These are phyloP conservation scores for Phytophthora fragariae DNA, from an alignment of 352 stramenopile genomes.

Conservation along the genomic window DNA sequence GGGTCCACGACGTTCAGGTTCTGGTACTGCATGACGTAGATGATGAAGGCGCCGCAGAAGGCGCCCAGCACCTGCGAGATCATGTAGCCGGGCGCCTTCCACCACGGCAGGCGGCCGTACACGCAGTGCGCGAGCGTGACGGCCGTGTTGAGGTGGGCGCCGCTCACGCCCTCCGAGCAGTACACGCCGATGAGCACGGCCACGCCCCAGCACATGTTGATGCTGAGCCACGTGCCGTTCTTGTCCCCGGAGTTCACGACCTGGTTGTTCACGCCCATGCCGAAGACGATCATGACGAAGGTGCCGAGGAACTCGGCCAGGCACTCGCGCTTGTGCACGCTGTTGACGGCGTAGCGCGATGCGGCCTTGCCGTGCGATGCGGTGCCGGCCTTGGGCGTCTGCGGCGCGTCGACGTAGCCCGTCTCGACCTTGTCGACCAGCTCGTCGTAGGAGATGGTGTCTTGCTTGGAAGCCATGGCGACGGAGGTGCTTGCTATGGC, in stretches of 20 bases:
- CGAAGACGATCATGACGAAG: slow-evolving; percentile 62
- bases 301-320: slow-evolving; percentile 57
- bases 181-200: slow-evolving; percentile 60
- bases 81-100: slow-evolving; percentile 53
- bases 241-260: slow-evolving; percentile 46
- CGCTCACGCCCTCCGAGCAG: no score
- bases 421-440: slow-evolving; percentile 31
- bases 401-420: slow-evolving; percentile 19
- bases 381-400: slow-evolving; percentile 8
- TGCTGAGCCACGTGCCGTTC: slow-evolving; percentile 64
- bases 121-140: slow-evolving; percentile 58
- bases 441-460: slow-evolving; percentile 20
- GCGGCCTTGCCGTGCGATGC: not conserved
- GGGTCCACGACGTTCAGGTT: slow-evolving; percentile 55
- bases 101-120: slow-evolving; percentile 50
- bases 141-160: no score
- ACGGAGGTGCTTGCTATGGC: not conserved
- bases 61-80: slow-evolving; percentile 49
- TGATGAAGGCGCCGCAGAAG: slow-evolving; percentile 44
- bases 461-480: slow-evolving; percentile 18
- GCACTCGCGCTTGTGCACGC: slow-evolving; percentile 48
- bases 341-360: slow-evolving; percentile 28
- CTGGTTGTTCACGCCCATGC: slow-evolving; percentile 66
- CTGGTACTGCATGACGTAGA: slow-evolving; percentile 59
- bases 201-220: slow-evolving; percentile 60